Conservation (phyloP, 108 stramenopile species). For the Cyclotella sp. region DNA sequence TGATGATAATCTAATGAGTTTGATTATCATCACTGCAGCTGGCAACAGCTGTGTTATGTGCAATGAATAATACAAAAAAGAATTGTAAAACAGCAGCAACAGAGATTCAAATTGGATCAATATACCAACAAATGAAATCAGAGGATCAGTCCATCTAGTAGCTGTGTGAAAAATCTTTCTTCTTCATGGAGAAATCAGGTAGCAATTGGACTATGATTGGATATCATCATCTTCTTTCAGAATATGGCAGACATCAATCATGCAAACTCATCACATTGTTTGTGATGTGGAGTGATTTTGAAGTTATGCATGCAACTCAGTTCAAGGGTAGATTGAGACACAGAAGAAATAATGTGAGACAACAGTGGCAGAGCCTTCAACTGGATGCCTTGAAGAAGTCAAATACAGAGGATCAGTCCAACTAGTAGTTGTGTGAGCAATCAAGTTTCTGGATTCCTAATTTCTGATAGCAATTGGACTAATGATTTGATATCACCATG, state of each 20-base stretch:
- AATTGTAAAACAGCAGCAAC: not conserved
- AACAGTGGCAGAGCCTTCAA: not conserved
- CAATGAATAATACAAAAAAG: not conserved
- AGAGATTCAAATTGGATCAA: not conserved
- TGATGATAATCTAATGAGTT: too few relatives aligned
- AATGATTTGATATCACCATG: constrained; percentile 31
- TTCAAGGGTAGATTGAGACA: too few relatives aligned
- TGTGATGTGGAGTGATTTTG: too few relatives aligned
- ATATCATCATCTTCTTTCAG: too few relatives aligned
- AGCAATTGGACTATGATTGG: constrained; percentile 5
- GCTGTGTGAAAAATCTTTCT: not conserved
- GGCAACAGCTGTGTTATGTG: not conserved
- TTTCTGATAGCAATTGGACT: constrained; percentile 51
- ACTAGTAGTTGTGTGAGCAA: not conserved
- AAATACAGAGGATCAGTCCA: not conserved
- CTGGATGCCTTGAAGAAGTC: not conserved
- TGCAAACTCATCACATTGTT: too few relatives aligned
- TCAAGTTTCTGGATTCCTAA: not conserved
- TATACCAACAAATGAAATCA: not conserved
- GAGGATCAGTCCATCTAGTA: constrained; percentile 6
- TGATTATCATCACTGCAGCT: too few relatives aligned
- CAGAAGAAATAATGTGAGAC: not conserved
- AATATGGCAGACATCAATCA: not conserved
- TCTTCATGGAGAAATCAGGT: not conserved
- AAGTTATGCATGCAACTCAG: too few relatives aligned